Base-by-base conservation (phyloP, 163 green algal species). In the Chlorella variabilis region DNA sequence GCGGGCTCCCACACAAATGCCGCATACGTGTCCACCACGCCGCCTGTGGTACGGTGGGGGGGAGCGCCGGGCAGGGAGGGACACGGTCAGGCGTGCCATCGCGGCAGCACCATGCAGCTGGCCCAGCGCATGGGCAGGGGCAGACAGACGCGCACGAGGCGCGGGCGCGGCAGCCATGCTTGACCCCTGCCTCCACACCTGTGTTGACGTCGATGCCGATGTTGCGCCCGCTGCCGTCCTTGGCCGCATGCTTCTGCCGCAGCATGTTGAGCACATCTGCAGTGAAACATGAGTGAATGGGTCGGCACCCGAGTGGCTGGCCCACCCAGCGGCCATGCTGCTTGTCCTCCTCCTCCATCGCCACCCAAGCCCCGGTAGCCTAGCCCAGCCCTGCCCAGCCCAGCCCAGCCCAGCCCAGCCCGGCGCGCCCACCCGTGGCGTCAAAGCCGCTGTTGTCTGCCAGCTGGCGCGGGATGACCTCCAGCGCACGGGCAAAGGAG, bases 401-500 rank as follows among this genome's bases (percentile, higher is more conserved):
- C n/a, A n/a, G n/a, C n/a, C n/a, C n/a, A n/a, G n/a, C n/a, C n/a
- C n/a, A n/a, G n/a, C n/a, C n/a, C n/a, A n/a, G n/a, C n/a, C n/a
- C n/a, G n/a, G n/a, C n/a, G n/a, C 54, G 23, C 59, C 29, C 48
- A 77, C 70, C 70, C 8, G 96, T 99, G 48, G 96, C 94, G 81
- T 99, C 96, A 71, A 98, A 98, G 66, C 96, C 96, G 31, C 94
- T 92, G 85, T 99, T 99, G 89, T 98, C 94, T 79, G 94, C 97
- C 75, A 99, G 91, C 93, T 99, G 96, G 33, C 96, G 90, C 0
- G 96, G 96, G 84, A 99, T 99, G 69, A 98, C 91, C 89, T 99
- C 93, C 73, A 98, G 89, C n/a, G 95, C 95, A 82, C 94, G 94
- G 0, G 95, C 94, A 82, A 93, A 98, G 4, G 96, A 89, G 81